phyloP scores from a whole-genome alignment of 495 filamentous ascomycete genomes.

The Aspergillus sclerotioniger region DNA sequence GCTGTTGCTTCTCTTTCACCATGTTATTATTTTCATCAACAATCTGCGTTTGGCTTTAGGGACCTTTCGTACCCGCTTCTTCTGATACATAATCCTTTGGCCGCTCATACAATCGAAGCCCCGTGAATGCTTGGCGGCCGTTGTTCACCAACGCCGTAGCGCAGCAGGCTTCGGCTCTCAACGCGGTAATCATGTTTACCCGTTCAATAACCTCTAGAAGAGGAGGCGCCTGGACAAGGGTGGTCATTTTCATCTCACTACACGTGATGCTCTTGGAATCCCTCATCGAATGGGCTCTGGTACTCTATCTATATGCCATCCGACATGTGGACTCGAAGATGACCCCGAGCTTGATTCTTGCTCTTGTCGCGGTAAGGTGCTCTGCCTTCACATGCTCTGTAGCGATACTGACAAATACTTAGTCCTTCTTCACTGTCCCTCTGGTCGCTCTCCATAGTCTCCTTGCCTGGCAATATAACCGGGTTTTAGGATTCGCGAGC shows the following conservation, averaged over 20 bases:
- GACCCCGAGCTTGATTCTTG: slow-evolving; percentile 41
- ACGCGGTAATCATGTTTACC: slow-evolving; percentile 25
- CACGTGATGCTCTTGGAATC: slow-evolving; percentile 42
- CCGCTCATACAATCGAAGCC: not conserved
- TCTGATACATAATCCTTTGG: not conserved
- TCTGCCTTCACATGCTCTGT: not conserved
- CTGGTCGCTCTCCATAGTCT: slow-evolving; percentile 42
- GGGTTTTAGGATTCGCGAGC: slow-evolving; percentile 33
- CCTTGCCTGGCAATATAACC: slow-evolving; percentile 47
- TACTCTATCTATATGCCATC: slow-evolving; percentile 41
- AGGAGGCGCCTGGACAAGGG: slow-evolving; percentile 40
- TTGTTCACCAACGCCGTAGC: slow-evolving; percentile 10
- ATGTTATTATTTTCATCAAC: not conserved
- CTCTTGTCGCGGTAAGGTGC: slow-evolving; percentile 35
- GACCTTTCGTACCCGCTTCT: not conserved
- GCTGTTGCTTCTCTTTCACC: not conserved
- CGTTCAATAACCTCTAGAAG: slow-evolving; percentile 23
- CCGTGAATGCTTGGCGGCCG: slow-evolving; percentile 3
- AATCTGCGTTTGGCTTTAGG: no score
- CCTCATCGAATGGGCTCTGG: slow-evolving; percentile 36
- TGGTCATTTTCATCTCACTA: slow-evolving; percentile 42
- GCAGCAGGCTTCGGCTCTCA: slow-evolving; percentile 10
- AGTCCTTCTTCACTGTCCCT: slow-evolving; percentile 43
- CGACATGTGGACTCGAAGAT: slow-evolving; percentile 40
- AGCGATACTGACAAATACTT: not conserved